These are phyloP conservation scores for Scenedesmus sp. DNA, from an alignment of 163 green algal genomes.

Conservation along the genomic window DNA sequence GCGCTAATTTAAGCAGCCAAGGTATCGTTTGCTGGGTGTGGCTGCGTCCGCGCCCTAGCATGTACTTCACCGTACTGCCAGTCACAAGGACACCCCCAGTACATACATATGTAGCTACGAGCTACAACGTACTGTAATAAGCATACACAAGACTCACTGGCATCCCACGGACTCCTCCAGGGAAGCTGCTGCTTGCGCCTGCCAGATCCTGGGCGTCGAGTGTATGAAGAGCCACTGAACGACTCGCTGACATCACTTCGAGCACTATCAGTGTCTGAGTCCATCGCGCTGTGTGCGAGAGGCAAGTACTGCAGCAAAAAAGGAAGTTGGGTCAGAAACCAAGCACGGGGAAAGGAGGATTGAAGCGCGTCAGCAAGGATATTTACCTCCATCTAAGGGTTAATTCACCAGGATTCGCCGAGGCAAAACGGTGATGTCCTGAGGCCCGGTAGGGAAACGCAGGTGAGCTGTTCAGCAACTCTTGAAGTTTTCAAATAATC, in stretches of 20 bases:
- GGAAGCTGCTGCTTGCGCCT: constrained; percentile 10
- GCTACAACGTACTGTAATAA: background rate
- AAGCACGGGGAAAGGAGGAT: background rate
- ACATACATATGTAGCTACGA: background rate
- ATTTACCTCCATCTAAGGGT: background rate
- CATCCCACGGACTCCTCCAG: constrained; percentile 4
- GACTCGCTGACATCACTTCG: background rate
- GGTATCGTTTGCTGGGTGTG: background rate
- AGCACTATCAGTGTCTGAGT: constrained; percentile 2
- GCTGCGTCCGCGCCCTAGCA: background rate
- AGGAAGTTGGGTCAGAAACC: background rate
- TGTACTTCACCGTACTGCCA: constrained; percentile 6
- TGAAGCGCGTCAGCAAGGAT: background rate
- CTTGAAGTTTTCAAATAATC: background rate
- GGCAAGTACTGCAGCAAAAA: constrained; percentile 4
- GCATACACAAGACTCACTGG: background rate
- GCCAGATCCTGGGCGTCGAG: background rate
- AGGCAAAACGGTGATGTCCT: background rate
- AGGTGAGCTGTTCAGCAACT: background rate
- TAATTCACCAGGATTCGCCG: background rate
- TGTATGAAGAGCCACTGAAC: background rate
- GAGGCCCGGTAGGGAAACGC: background rate
- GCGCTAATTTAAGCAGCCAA: background rate
- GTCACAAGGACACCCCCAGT: background rate
- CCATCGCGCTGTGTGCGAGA: background rate